phyloP scores from a whole-genome alignment of 345 rosid genomes.

The Geranium rotundifolium region DNA sequence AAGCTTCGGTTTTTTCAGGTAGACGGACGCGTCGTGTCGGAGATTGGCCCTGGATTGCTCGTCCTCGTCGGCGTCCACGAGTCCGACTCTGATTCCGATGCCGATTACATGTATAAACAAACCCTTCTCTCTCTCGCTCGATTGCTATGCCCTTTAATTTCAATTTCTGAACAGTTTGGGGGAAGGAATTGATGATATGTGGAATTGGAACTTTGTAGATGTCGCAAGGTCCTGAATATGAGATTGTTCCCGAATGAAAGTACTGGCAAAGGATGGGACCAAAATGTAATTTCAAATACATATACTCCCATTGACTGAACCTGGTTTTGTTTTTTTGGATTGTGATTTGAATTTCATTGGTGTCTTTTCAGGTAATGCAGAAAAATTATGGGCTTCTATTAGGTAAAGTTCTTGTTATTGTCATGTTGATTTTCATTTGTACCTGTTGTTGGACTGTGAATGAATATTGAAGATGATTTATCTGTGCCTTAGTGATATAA shows the following conservation, averaged over 20 bases:
- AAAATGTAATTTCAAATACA: constrained; percentile 30
- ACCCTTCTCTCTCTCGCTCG: neutral
- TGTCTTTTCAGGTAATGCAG: constrained; percentile 70
- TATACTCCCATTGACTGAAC: neutral
- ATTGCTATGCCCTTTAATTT: neutral
- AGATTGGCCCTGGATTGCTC: constrained; percentile 81
- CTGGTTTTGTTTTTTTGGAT: neutral
- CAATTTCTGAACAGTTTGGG: neutral
- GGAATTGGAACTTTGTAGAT: constrained; percentile 26
- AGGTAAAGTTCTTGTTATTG: constrained; percentile 26
- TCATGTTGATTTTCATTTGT: constrained; percentile 1
- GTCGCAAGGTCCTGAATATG: constrained; percentile 83
- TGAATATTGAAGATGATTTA: too few relatives aligned
- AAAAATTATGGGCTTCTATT: constrained; percentile 56
- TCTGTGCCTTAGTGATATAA: too few relatives aligned
- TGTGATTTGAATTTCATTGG: neutral
- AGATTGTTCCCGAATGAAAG: constrained; percentile 70
- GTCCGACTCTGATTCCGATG: constrained; percentile 59
- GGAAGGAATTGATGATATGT: neutral
- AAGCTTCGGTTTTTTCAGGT: constrained; percentile 28
- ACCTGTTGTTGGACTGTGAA: constrained; percentile 1
- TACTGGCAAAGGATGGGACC: constrained; percentile 84
- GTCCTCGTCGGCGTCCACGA: constrained; percentile 76
- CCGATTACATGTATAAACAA: constrained; percentile 58
- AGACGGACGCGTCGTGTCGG: constrained; percentile 61